Percentiles rank a stretch among this genome's conserved stretches.
These are phyloP conservation scores for Penicillium sp. DNA, from an alignment of 2,329 filamentous ascomycete genomes.

Conservation along the genomic window DNA sequence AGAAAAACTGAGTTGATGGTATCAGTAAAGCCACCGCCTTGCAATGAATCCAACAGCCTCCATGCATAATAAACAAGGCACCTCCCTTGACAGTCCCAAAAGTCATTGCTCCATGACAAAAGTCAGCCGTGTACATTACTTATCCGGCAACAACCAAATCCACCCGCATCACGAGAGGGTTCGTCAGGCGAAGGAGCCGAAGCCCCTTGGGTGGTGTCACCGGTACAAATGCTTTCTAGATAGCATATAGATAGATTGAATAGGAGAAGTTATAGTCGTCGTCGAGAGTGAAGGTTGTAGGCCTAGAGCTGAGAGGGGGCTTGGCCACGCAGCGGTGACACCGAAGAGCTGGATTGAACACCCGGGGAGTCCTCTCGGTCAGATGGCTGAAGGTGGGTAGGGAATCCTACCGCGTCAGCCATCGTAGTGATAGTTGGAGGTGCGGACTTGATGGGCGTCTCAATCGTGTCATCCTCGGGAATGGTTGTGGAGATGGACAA, in stretches of 20 bases:
- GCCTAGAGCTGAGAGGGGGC: conserved; percentile 15
- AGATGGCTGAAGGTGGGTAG: conserved; percentile 13
- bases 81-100: conserved; percentile 7
- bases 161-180: not conserved
- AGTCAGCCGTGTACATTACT: conserved; percentile 16
- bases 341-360: conserved; percentile 22
- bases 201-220: not conserved
- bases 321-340: conserved; percentile 19
- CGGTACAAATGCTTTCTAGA: conserved; percentile 11
- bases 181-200: not conserved
- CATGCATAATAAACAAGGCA: conserved; percentile 18
- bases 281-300: conserved; percentile 10
- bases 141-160: conserved; percentile 12
- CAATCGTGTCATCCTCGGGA: conserved; percentile 28
- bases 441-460: conserved; percentile 34
- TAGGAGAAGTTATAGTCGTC: conserved; percentile 9
- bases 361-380: conserved; percentile 31
- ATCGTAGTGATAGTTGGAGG: conserved; percentile 32
- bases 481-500: conserved; percentile 36
- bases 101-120: conserved; percentile 13
- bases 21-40: conserved; percentile 22
- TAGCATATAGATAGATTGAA: conserved; percentile 19
- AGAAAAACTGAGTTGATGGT: conserved; percentile 23
- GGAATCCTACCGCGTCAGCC: conserved; percentile 26
- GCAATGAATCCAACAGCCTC: conserved; percentile 18